These are phyloP conservation scores for Pterulicium gracile DNA, from an alignment of 1,284 basidiomycete species.

Conservation along the genomic window DNA sequence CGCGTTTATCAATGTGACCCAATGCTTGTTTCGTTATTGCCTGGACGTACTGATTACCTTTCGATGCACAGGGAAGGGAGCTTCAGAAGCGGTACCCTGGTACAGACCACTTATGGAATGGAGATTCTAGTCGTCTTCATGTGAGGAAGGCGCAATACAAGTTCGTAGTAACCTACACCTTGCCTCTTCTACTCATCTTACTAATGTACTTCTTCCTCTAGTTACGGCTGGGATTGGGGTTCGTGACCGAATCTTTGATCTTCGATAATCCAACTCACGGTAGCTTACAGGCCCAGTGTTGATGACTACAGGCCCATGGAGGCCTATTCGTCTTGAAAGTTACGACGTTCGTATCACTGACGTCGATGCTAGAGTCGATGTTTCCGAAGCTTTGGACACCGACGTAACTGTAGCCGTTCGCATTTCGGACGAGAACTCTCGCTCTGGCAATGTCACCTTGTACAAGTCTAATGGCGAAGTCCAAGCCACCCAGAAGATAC, in stretches of 20 bases:
- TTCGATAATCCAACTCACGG: not conserved
- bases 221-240: conserved; percentile 86
- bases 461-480: conserved; percentile 33
- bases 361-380: conserved; percentile 42
- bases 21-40: not conserved
- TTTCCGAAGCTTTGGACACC: conserved; percentile 42
- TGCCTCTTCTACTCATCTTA: not conserved
- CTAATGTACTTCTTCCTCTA: conserved; percentile 17
- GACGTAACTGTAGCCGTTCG: conserved; percentile 34
- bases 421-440: conserved; percentile 26
- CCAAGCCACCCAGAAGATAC: conserved; percentile 22
- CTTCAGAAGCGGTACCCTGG: conserved; percentile 54
- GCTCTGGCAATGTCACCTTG: conserved; percentile 35
- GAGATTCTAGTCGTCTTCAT: conserved; percentile 77
- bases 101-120: conserved; percentile 63
- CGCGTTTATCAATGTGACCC: conserved; percentile 52
- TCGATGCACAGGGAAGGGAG: conserved; percentile 43
- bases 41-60: conserved; percentile 2
- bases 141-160: conserved; percentile 87
- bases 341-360: conserved; percentile 58
- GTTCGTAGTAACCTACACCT: conserved; percentile 23
- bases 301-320: conserved; percentile 76
- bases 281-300: conserved; percentile 47
- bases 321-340: conserved; percentile 58
- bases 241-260: conserved; percentile 11